Conservation (phyloP, 169 alveolate genomes). For the Plasmodium coatneyi region DNA sequence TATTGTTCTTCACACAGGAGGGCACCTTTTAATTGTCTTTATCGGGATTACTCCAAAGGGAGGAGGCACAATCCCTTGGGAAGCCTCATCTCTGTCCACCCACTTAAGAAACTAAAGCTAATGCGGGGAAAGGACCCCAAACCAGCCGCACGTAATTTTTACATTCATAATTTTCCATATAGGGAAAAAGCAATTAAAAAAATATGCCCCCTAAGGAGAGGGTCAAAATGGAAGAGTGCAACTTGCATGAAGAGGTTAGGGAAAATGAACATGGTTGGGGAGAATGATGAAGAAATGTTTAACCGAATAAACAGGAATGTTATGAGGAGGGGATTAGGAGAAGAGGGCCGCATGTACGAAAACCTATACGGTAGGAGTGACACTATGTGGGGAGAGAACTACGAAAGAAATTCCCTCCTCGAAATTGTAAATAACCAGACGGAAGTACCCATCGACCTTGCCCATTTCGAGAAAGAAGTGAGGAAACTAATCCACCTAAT, state of each 20-base stretch:
- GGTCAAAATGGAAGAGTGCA: background rate
- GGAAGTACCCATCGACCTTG: slow-evolving; percentile 38
- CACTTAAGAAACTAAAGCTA: background rate
- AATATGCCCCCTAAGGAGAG: background rate
- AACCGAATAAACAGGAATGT: background rate
- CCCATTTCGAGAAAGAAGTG: slow-evolving; percentile 52
- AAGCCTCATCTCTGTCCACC: background rate
- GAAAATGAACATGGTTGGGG: background rate
- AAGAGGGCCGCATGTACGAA: background rate
- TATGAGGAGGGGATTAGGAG: background rate
- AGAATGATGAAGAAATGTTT: background rate
- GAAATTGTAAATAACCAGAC: slow-evolving; percentile 57
- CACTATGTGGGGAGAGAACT: background rate
- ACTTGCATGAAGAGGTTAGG: background rate
- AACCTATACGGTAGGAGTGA: background rate
- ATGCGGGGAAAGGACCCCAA: background rate
- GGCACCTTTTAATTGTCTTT: background rate
- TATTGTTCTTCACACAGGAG: background rate
- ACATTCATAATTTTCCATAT: background rate
- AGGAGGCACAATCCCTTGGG: background rate
- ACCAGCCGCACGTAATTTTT: background rate
- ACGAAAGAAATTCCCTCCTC: slow-evolving; percentile 20
- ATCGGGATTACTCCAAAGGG: background rate
- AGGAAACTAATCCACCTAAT: slow-evolving; percentile 38
- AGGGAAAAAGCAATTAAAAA: background rate